These are phyloP conservation scores for Phoma sp. DNA, from an alignment of 2,329 filamentous ascomycete species.

Conservation along the genomic window DNA sequence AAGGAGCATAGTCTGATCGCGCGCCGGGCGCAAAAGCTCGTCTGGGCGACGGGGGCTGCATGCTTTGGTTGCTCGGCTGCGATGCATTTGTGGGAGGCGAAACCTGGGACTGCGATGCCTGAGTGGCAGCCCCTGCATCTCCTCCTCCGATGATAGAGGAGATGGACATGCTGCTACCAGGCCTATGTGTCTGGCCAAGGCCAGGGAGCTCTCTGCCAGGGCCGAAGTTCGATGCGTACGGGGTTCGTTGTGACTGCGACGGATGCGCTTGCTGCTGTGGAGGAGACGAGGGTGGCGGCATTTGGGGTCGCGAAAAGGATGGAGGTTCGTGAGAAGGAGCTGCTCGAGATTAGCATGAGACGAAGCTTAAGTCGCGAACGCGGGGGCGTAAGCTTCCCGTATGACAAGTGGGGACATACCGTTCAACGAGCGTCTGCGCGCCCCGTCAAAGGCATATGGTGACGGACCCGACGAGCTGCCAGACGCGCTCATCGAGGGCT, in stretches of 20 bases:
- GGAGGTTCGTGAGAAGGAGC: constrained; percentile 48
- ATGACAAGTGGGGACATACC: constrained; percentile 43
- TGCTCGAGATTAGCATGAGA: constrained; percentile 34
- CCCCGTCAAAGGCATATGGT: constrained; percentile 50
- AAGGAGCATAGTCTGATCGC: constrained; percentile 44
- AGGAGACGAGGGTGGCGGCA: constrained; percentile 58
- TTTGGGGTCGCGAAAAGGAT: constrained; percentile 52
- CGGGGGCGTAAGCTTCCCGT: constrained; percentile 42
- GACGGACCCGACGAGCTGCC: constrained; percentile 43
- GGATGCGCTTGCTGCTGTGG: constrained; percentile 49
- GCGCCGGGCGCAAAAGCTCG: constrained; percentile 38
- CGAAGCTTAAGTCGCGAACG: constrained; percentile 17
- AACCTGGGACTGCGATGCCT: constrained; percentile 54
- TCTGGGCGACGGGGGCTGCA: constrained; percentile 56
- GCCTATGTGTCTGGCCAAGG: constrained; percentile 59
- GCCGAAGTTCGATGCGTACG: constrained; percentile 50
- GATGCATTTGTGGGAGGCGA: constrained; percentile 51
- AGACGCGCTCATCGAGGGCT: constrained; percentile 43
- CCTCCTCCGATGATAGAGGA: constrained; percentile 70
- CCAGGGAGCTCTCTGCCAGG: constrained; percentile 62
- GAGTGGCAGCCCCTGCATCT: constrained; percentile 51
- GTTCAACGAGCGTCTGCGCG: constrained; percentile 53
- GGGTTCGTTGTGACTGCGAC: constrained; percentile 51
- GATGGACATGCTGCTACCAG: constrained; percentile 73
- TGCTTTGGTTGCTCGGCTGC: constrained; percentile 47